Evolutionary conservation across 192 early-diverging fungal genomes (phyloP), one percentile per base, ranked within the genome.

Genomic region (Funneliformis geosporum): DNA sequence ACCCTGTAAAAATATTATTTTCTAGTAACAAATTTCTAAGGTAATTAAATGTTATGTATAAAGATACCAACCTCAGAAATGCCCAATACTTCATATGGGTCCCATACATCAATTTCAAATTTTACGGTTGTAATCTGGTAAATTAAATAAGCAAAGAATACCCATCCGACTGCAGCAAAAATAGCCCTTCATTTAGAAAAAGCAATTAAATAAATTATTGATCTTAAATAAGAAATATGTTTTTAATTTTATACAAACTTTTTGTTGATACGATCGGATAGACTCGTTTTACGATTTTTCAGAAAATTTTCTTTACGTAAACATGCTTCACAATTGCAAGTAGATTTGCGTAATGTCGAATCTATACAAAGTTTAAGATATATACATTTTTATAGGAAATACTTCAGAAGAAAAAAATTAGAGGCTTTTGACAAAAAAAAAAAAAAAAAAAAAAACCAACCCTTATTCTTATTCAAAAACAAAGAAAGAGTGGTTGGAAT

Each of bases 31-130:
- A 38, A 83, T 73, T 21, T 18, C 21, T 23, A 23, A n/a, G 66
- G 46, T 42, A 14, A 46, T 33, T 27, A 21, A 14, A 60, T 43
- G 3, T 10, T 27, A 42, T 43, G 10, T 28, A 40, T 16, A 23
- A 65, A 67, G 8, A 12, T 40, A 39, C 80, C 84, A 84, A 92
- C 91, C 84, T 89, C 87, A 18, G 85, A 84, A 50, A 99, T 85
- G 43, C 95, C 95, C 40, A 99, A 88, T 78, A 99, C 92, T 83
- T 92, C 88, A 83, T 94, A 99, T n/a, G 98, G 98, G 85, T 99
- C 94, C 95, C 96, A 99, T 28, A 87, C 83, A 50, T 90, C 86
- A 23, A 87, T 80, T 78, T 95, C 90, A 75, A 89, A 88, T 39
- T 91, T 79, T 16, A 87, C 82, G 5, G 94, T 95, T 11, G 87